Percentiles rank a stretch among this genome's conserved stretches.
Evolutionary conservation across 345 rosid genomes (phyloP).

Genomic region (Camelina neglecta): DNA sequence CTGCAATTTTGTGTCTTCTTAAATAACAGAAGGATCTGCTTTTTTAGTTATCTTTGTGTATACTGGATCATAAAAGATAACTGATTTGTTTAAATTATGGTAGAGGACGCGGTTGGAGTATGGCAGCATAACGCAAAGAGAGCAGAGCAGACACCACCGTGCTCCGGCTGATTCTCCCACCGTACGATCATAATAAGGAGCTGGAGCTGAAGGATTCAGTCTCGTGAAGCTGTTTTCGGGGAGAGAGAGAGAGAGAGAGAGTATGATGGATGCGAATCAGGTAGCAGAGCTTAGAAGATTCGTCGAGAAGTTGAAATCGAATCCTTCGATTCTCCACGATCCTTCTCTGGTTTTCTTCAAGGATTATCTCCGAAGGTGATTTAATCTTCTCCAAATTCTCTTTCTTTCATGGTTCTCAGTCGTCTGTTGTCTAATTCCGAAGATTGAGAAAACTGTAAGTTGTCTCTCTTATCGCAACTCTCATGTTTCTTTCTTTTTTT

Average conservation of each 20-base stretch:
- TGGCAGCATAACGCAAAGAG: conserved; percentile 84
- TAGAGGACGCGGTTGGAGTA: conserved; percentile 90
- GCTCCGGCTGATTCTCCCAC: background rate
- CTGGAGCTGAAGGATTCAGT: conserved; percentile 1
- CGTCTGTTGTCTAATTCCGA: conserved; percentile 52
- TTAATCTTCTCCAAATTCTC: no score
- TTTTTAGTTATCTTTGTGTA: conserved; percentile 9
- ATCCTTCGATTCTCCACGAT: conserved; percentile 65
- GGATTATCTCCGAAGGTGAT: conserved; percentile 64
- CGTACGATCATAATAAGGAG: conserved; percentile 16
- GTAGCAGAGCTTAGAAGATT: conserved; percentile 55
- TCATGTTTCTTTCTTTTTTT: no score
- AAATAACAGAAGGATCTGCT: conserved; percentile 12
- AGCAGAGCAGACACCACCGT: conserved; percentile 25
- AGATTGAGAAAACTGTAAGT: conserved; percentile 56
- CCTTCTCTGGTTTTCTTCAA: conserved; percentile 77
- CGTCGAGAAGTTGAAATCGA: conserved; percentile 58
- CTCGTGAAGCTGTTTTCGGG: background rate
- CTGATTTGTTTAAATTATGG: conserved; percentile 26
- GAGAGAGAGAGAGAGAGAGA: background rate
- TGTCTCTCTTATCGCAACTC: background rate
- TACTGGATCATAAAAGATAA: conserved; percentile 5
- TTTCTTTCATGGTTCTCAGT: background rate
- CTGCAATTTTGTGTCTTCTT: conserved; percentile 9
- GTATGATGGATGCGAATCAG: conserved; percentile 54